Evolutionary conservation across 208 protist species (phyloP).

Genomic region (Acanthamoeba castellanii): DNA sequence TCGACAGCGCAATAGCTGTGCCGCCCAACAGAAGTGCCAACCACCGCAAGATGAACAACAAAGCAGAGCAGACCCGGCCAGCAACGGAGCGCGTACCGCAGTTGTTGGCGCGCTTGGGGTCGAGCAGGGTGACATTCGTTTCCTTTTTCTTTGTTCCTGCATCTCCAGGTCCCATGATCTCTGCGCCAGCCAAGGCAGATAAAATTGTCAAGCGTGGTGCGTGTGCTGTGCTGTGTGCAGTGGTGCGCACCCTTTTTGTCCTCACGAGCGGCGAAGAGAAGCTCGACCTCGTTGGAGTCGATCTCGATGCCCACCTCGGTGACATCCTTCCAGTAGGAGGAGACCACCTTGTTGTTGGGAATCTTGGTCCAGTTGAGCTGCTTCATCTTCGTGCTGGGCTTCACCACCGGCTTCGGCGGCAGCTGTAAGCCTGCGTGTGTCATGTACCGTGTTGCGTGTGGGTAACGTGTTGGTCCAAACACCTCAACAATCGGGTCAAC

Average conservation of each 20-base stretch:
- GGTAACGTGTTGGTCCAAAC: neutral
- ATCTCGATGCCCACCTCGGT: neutral
- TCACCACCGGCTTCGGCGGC: constrained; percentile 32
- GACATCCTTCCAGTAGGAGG: constrained; percentile 46
- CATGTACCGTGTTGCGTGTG: neutral
- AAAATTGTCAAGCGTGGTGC: too few relatives aligned
- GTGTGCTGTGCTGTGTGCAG: neutral
- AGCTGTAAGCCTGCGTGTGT: neutral
- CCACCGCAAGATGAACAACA: too few relatives aligned
- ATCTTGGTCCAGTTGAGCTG: constrained; percentile 60
- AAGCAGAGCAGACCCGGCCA: too few relatives aligned
- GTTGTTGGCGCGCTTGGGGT: constrained; percentile 56
- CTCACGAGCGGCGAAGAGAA: constrained; percentile 9
- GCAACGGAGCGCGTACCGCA: neutral
- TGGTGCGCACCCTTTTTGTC: neutral
- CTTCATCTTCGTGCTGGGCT: constrained; percentile 59
- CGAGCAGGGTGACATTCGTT: neutral
- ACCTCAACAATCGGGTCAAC: neutral
- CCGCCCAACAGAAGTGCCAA: constrained; percentile 54
- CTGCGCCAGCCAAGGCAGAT: neutral
- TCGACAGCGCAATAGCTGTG: neutral
- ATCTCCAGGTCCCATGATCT: neutral
- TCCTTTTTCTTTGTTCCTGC: neutral
- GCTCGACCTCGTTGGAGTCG: neutral
- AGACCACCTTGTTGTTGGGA: constrained; percentile 26